phyloP scores from a whole-genome alignment of 1,284 basidiomycete genomes.

The Marasmius tenuissimus region DNA sequence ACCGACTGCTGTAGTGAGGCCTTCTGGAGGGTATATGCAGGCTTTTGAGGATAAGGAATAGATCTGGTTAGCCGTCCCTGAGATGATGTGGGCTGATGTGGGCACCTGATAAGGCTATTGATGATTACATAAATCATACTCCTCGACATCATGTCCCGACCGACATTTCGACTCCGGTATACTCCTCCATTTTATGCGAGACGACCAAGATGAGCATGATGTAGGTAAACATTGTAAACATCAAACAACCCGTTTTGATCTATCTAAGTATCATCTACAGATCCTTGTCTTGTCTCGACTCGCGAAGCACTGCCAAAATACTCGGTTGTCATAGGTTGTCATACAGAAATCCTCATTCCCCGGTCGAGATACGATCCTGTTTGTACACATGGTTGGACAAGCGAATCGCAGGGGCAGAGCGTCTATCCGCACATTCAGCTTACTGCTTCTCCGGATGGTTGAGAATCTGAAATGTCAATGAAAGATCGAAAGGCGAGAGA shows the following conservation, averaged over 20 bases:
- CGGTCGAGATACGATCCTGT: slow-evolving; percentile 62
- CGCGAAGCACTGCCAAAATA: slow-evolving; percentile 47
- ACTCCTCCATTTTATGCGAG: slow-evolving; percentile 63
- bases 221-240: slow-evolving; percentile 45
- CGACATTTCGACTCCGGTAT: slow-evolving; percentile 44
- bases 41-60: too few relatives aligned
- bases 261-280: too few relatives aligned
- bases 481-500: slow-evolving; percentile 18
- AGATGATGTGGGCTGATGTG: too few relatives aligned
- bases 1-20: too few relatives aligned
- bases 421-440: not conserved
- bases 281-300: too few relatives aligned
- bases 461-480: slow-evolving; percentile 25
- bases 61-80: too few relatives aligned
- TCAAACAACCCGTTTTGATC: too few relatives aligned
- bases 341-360: slow-evolving; percentile 75
- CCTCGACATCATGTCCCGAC: slow-evolving; percentile 32
- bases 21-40: too few relatives aligned
- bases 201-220: slow-evolving; percentile 66
- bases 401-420: slow-evolving; percentile 24
- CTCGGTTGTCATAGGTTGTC: slow-evolving; percentile 59
- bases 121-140: too few relatives aligned
- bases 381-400: slow-evolving; percentile 53
- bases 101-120: too few relatives aligned
- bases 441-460: slow-evolving; percentile 29